Percentiles rank a stretch among this genome's conserved stretches.
phyloP scores from a whole-genome alignment of 768 basidiomycete genomes.

The Sporobolomyces pararoseus region DNA sequence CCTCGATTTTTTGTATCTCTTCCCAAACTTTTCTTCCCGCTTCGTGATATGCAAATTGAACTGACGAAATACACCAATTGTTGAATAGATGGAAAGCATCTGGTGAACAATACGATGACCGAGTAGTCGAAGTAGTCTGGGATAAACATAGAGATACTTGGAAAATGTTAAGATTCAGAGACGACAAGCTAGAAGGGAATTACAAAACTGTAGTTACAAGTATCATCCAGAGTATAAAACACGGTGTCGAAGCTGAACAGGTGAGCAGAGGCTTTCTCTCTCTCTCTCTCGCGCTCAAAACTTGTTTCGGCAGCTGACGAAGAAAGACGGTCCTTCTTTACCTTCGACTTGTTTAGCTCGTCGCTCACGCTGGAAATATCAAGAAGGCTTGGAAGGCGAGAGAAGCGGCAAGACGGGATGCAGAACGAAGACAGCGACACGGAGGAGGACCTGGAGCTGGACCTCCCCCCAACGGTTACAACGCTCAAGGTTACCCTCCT shows the following conservation, averaged over 20 bases:
- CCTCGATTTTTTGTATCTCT: conserved; percentile 16
- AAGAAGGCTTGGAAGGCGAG: conserved; percentile 36
- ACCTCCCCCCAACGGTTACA: too few species aligned
- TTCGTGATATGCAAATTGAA: too few species aligned
- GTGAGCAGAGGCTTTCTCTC: conserved; percentile 51
- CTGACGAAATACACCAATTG: too few species aligned
- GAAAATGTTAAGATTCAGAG: conserved; percentile 87
- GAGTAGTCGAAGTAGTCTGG: conserved; percentile 93
- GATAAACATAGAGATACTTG: conserved; percentile 62
- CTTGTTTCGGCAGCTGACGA: too few species aligned
- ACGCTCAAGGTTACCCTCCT: not conserved
- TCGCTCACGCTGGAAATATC: conserved; percentile 33
- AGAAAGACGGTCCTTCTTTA: too few species aligned
- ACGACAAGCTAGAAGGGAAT: conserved; percentile 92
- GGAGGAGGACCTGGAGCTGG: not conserved
- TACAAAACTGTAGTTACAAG: conserved; percentile 76
- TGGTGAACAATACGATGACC: conserved; percentile 85
- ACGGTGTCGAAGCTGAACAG: conserved; percentile 84
- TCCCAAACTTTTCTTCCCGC: not conserved
- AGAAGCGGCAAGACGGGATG: conserved; percentile 2
- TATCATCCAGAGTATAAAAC: conserved; percentile 83
- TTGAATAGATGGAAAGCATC: conserved; percentile 82
- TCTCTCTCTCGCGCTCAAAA: not conserved
- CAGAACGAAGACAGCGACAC: not conserved
- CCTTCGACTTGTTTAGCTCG: too few species aligned